A percentile compares a stretch with the other conserved stretches of the same genome.
Conservation (phyloP, 345 rosid genomes). For the Excoecaria agallocha region DNA sequence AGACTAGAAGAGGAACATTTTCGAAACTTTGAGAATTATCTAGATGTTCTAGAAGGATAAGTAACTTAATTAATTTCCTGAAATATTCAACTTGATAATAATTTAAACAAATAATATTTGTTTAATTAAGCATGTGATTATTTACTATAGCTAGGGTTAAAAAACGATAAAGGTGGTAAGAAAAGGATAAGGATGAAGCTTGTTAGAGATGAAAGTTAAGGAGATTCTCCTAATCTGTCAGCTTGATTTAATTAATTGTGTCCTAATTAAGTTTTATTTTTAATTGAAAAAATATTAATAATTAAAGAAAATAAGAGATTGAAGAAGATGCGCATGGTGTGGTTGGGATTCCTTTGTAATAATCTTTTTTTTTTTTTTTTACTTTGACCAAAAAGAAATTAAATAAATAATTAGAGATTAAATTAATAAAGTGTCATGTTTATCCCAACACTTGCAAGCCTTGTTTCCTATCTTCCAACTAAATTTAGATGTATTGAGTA, state of each 20-base stretch:
- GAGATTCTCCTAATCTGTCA: conserved; percentile 31
- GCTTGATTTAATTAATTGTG: conserved; percentile 19
- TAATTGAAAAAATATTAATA: not conserved
- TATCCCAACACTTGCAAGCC: conserved; percentile 46
- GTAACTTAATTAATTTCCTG: no score
- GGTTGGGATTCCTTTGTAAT: conserved; percentile 37
- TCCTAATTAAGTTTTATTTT: not conserved
- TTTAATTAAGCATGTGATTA: conserved; percentile 2
- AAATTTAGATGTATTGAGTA: conserved; percentile 20
- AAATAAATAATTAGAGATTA: conserved; percentile 1
- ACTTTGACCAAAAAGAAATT: conserved; percentile 3
- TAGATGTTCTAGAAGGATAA: no score
- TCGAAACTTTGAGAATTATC: no score
- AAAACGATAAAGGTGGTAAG: conserved; percentile 19
- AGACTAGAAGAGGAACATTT: no score
- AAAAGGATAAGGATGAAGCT: conserved; percentile 18
- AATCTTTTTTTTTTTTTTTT: not conserved
- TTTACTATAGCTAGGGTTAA: conserved; percentile 30
- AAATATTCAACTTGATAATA: no score
- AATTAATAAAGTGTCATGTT: conserved; percentile 43
- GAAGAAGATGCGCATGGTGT: conserved; percentile 44
- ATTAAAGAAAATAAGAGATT: conserved; percentile 2
- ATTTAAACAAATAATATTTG: no score
- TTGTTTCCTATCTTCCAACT: conserved; percentile 60
- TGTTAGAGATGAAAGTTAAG: not conserved